These are phyloP conservation scores for Mantamonas sphyraenae DNA, from an alignment of 78 protist species.

Conservation along the genomic window DNA sequence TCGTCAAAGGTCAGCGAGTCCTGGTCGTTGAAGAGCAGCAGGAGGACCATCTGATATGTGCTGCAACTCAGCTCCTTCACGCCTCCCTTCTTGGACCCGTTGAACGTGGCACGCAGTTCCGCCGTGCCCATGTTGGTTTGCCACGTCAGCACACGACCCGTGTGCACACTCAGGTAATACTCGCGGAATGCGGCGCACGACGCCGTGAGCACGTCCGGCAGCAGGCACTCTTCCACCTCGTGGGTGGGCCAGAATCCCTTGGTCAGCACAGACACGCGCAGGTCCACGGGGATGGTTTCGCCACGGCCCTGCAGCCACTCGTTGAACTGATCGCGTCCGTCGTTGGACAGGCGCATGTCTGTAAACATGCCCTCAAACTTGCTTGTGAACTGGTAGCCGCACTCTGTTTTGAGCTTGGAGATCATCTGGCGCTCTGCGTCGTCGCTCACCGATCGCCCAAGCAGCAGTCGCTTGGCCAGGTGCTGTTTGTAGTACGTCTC, in stretches of 20 bases:
- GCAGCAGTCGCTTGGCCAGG: slow-evolving; percentile 83
- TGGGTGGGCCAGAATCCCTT: slow-evolving; percentile 77
- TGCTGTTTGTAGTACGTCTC: slow-evolving; percentile 92
- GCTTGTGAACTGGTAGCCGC: slow-evolving; percentile 79
- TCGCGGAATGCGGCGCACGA: slow-evolving; percentile 48
- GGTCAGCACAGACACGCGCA: slow-evolving; percentile 78
- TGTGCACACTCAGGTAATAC: no score
- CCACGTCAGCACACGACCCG: slow-evolving; percentile 64
- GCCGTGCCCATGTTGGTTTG: slow-evolving; percentile 60
- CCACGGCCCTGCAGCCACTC: no score
- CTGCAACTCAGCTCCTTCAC: slow-evolving; percentile 70
- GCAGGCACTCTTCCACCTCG: slow-evolving; percentile 12
- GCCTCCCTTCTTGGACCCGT: no score
- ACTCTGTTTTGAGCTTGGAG: slow-evolving; percentile 77
- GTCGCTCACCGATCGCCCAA: slow-evolving; percentile 47
- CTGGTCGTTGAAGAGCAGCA: slow-evolving; percentile 62
- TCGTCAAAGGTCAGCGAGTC: slow-evolving; percentile 30
- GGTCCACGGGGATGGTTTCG: slow-evolving; percentile 24
- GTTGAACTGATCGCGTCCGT: background rate
- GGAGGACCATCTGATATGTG: slow-evolving; percentile 67
- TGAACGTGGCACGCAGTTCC: slow-evolving; percentile 41
- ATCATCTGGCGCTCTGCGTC: slow-evolving; percentile 85
- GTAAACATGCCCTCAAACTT: slow-evolving; percentile 93
- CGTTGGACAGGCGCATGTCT: slow-evolving; percentile 70
- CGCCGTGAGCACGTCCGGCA: slow-evolving; percentile 45